Evolutionary conservation across 2,329 filamentous ascomycete genomes (phyloP), one percentile per base, ranked within the genome.

Genomic region (Epichloe amarillans): DNA sequence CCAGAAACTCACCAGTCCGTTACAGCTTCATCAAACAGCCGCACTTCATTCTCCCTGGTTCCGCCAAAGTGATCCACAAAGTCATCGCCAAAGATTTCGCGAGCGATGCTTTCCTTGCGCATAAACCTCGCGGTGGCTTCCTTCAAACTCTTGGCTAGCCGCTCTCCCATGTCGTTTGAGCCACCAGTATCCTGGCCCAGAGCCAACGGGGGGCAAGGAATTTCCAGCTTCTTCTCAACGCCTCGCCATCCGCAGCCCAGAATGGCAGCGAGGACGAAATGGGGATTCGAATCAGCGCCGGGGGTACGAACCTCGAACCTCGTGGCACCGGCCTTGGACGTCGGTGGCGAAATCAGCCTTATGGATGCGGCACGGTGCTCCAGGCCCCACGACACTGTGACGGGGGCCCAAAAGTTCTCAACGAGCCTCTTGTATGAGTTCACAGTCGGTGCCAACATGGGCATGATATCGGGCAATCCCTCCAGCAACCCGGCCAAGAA

Each of bases 351-450:
- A 57, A 98, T 96, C 36, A 98, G 69, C 17, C 93, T 80, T 57
- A 98, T 85, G 0, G 87, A 94, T 0, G 93, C 91, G 5, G 89
- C 90, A 54, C 93, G 87, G 66, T 98, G 91, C 68, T 97, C 93
- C 5, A 96, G 72, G 1, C 93, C 93, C 93, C 93, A 98, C 0
- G 88, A 95, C 0, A 97, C 93, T 0, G 91, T 96, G 5, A 98
- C 93, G 0, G 93, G 93, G 0, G 93, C 93, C 93, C 93, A 98
- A 70, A 96, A 97, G 70, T 97, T 97, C 72, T 98, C 93, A 2
- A 98, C 93, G 0, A 98, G 77, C 3, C 93, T 84, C 71, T 98
- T 98, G 75, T 98, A 98, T 54, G 88, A 95, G 75, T 98, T 98
- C 62, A 98, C 80, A 1, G 88, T 98, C 0, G 93, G 93, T 1